phyloP scores from a whole-genome alignment of 164 flowering plant genomes.

The Nymphaea colorata region DNA sequence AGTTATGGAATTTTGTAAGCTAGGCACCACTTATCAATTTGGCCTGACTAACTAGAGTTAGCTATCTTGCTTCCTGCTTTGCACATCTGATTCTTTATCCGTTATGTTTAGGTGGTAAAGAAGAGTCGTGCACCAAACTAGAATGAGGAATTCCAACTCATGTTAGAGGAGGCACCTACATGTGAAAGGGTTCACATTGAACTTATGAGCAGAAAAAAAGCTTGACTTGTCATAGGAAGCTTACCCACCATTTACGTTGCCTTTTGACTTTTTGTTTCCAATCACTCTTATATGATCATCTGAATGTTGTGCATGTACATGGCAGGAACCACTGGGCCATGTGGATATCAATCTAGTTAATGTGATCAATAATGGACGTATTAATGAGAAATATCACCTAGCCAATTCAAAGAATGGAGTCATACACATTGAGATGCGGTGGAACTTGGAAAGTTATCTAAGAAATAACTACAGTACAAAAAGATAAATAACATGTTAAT shows the following conservation, averaged over 20 bases:
- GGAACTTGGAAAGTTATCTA: conserved; percentile 67
- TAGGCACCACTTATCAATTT: not conserved
- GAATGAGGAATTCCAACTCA: conserved; percentile 69
- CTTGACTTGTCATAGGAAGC: conserved; percentile 24
- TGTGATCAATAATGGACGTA: conserved; percentile 66
- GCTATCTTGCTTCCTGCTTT: no score
- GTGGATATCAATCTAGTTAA: conserved; percentile 59
- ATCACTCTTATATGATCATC: not conserved
- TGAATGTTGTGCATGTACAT: not conserved
- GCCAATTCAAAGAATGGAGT: conserved; percentile 89
- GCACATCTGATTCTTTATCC: no score
- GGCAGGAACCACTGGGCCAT: conserved; percentile 74
- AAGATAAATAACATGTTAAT: no score
- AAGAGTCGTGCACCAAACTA: conserved; percentile 53
- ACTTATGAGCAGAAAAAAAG: conserved; percentile 39
- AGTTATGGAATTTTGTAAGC: not conserved
- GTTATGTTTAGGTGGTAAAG: conserved; percentile 35
- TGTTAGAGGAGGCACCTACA: conserved; percentile 57
- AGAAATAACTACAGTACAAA: conserved; percentile 1
- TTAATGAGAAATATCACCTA: conserved; percentile 79
- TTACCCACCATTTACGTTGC: conserved; percentile 3
- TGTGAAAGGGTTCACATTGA: conserved; percentile 42
- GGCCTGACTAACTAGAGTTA: not conserved
- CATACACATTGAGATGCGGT: conserved; percentile 79
- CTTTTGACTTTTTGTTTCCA: not conserved